These are phyloP conservation scores for Phaeotremella skinneri DNA, from an alignment of 768 basidiomycete species.

Conservation along the genomic window DNA sequence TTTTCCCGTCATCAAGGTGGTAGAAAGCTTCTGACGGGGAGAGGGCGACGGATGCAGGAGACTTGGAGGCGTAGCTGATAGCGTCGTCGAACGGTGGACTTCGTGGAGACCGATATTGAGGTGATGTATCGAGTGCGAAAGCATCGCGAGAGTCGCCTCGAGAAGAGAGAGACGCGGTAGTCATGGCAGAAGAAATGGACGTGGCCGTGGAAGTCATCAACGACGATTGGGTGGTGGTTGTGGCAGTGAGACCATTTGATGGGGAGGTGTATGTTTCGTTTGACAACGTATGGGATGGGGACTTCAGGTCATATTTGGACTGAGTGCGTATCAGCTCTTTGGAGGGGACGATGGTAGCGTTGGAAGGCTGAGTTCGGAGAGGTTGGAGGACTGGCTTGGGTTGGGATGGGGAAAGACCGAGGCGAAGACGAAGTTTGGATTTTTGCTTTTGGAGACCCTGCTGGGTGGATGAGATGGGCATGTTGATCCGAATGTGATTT, in stretches of 20 bases:
- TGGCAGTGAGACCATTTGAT: neutral
- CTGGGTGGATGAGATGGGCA: slow-evolving; percentile 6
- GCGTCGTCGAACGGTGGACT: slow-evolving; percentile 21
- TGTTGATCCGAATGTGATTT: neutral
- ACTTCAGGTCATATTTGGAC: neutral
- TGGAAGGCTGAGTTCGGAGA: neutral
- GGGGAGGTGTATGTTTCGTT: slow-evolving; percentile 11
- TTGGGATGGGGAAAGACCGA: slow-evolving; percentile 44
- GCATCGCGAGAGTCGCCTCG: slow-evolving; percentile 30
- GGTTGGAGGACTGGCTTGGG: slow-evolving; percentile 25
- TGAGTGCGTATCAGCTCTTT: slow-evolving; percentile 1
- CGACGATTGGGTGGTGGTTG: neutral
- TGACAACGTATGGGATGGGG: slow-evolving; percentile 2
- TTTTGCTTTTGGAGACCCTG: slow-evolving; percentile 40
- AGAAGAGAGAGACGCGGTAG: neutral
- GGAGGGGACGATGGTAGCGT: neutral
- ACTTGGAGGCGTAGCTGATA: slow-evolving; percentile 25
- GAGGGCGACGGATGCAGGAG: slow-evolving; percentile 12
- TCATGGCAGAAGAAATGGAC: slow-evolving; percentile 1
- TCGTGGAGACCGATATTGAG: neutral
- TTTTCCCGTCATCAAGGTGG: slow-evolving; percentile 3
- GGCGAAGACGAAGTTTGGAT: slow-evolving; percentile 46
- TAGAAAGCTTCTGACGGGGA: slow-evolving; percentile 8
- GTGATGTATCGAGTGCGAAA: slow-evolving; percentile 32
- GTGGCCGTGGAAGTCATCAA: slow-evolving; percentile 17